These are phyloP conservation scores for Zopfia rhizophila DNA, from an alignment of 2,329 filamentous ascomycete genomes.

Conservation along the genomic window DNA sequence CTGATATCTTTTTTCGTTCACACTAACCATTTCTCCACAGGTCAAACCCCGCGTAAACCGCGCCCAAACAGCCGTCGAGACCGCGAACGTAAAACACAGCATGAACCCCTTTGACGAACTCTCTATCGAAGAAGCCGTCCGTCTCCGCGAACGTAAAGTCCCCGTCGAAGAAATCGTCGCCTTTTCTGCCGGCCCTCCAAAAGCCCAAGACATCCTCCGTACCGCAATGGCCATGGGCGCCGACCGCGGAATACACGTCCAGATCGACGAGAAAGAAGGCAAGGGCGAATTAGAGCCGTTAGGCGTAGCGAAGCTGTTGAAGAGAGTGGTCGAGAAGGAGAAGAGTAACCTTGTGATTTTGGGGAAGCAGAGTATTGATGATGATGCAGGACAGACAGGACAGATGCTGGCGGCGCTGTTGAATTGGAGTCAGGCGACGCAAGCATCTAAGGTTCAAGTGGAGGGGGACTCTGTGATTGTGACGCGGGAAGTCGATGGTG, in stretches of 20 bases:
- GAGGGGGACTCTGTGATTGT: slow-evolving; percentile 78
- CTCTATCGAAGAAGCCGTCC: slow-evolving; percentile 94
- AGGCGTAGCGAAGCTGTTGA: slow-evolving; percentile 88
- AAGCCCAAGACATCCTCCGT: slow-evolving; percentile 86
- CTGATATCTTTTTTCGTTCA: not conserved
- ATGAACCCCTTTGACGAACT: slow-evolving; percentile 99
- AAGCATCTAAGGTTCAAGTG: slow-evolving; percentile 86
- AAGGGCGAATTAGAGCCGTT: slow-evolving; percentile 83
- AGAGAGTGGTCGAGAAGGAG: slow-evolving; percentile 81
- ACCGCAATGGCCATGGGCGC: slow-evolving; percentile 99
- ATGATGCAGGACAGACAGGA: slow-evolving; percentile 93
- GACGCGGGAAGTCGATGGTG: slow-evolving; percentile 93
- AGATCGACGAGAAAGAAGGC: slow-evolving; percentile 64
- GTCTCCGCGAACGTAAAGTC: slow-evolving; percentile 81
- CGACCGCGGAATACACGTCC: slow-evolving; percentile 87
- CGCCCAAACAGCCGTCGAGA: slow-evolving; percentile 86
- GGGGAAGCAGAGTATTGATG: slow-evolving; percentile 98
- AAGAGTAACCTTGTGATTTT: slow-evolving; percentile 91
- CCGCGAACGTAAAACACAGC: slow-evolving; percentile 91
- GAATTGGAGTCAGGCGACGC: slow-evolving; percentile 93
- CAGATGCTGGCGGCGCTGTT: slow-evolving; percentile 96
- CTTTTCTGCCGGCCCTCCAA: slow-evolving; percentile 86
- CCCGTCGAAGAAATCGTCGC: slow-evolving; percentile 92
- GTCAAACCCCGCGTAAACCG: slow-evolving; percentile 78
- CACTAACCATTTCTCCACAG: slow-evolving; percentile 53